phyloP scores from a whole-genome alignment of 768 basidiomycete species.

The Phaffia australis region DNA sequence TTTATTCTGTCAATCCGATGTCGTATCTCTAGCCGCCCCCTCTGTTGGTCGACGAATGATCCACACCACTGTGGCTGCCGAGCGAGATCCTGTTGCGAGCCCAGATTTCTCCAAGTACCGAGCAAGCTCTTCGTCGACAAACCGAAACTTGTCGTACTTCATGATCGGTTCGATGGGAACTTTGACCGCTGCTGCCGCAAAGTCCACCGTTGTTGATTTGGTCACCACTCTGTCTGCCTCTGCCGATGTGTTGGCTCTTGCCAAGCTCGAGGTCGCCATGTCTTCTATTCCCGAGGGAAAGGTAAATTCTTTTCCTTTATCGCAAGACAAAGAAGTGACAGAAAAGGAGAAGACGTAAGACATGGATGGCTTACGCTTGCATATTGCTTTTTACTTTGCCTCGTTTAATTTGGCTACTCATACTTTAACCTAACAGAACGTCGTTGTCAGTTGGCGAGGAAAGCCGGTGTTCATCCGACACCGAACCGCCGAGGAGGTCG shows the following conservation, averaged over 20 bases:
- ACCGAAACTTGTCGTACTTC: constrained; percentile 42
- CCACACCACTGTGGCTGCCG: constrained; percentile 51
- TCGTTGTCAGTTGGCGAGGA: constrained; percentile 73
- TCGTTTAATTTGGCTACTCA: not conserved
- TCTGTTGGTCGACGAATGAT: constrained; percentile 44
- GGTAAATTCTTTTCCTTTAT: constrained; percentile 33
- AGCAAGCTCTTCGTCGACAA: constrained; percentile 50
- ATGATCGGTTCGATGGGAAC: constrained; percentile 62
- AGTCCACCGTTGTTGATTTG: constrained; percentile 87
- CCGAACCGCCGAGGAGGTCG: constrained; percentile 78
- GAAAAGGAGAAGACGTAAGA: constrained; percentile 55
- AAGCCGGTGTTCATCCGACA: constrained; percentile 99
- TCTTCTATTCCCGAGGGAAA: constrained; percentile 71
- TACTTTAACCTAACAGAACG: constrained; percentile 27
- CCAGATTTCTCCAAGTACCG: constrained; percentile 83
- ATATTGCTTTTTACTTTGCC: not conserved
- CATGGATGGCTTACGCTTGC: constrained; percentile 53
- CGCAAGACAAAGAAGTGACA: not conserved
- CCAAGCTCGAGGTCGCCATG: constrained; percentile 94
- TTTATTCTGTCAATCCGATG: constrained; percentile 1
- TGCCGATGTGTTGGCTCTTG: constrained; percentile 92
- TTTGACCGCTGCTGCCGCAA: constrained; percentile 85
- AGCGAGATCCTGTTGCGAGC: constrained; percentile 49
- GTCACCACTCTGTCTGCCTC: constrained; percentile 92
- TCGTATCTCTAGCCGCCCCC: no score